phyloP scores from a whole-genome alignment of 352 stramenopile genomes.

The Stephanocyclus meneghinianus region DNA sequence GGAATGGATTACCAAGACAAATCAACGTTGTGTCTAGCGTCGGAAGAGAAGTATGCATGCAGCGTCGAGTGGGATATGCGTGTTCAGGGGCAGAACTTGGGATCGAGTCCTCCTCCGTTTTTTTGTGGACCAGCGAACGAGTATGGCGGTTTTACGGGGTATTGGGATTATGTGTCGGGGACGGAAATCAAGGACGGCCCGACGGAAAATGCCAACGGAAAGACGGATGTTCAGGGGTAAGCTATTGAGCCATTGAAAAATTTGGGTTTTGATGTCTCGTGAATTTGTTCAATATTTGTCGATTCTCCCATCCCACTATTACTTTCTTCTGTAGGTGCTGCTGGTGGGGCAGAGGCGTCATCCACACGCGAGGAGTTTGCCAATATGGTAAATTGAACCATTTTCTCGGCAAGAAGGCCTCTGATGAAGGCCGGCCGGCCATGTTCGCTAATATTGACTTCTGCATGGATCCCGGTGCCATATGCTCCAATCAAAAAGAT shows the following conservation, averaged over 20 bases:
- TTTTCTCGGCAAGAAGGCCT: conserved; percentile 38
- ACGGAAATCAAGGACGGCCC: conserved; percentile 23
- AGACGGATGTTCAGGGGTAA: conserved; percentile 46
- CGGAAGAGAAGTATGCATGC: conserved; percentile 25
- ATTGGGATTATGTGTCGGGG: conserved; percentile 23
- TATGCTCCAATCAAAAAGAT: conserved; percentile 35
- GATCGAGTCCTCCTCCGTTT: conserved; percentile 17
- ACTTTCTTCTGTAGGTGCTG: conserved; percentile 30
- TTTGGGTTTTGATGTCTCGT: neutral
- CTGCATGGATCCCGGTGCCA: conserved; percentile 28
- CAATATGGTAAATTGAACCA: conserved; percentile 53
- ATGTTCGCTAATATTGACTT: conserved; percentile 48
- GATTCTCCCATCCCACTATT: neutral
- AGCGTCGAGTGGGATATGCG: conserved; percentile 20
- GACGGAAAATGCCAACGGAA: conserved; percentile 13
- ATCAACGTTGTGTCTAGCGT: conserved; percentile 2
- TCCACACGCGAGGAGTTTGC: conserved; percentile 31
- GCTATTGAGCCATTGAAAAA: neutral
- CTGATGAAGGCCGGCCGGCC: conserved; percentile 32
- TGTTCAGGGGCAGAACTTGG: neutral
- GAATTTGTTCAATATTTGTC: neutral
- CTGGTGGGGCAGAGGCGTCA: conserved; percentile 49
- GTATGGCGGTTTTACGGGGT: conserved; percentile 30
- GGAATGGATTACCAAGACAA: conserved; percentile 36
- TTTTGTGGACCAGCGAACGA: conserved; percentile 32